phyloP scores from a whole-genome alignment of 495 filamentous ascomycete species.

The Penicillium riverlandense region DNA sequence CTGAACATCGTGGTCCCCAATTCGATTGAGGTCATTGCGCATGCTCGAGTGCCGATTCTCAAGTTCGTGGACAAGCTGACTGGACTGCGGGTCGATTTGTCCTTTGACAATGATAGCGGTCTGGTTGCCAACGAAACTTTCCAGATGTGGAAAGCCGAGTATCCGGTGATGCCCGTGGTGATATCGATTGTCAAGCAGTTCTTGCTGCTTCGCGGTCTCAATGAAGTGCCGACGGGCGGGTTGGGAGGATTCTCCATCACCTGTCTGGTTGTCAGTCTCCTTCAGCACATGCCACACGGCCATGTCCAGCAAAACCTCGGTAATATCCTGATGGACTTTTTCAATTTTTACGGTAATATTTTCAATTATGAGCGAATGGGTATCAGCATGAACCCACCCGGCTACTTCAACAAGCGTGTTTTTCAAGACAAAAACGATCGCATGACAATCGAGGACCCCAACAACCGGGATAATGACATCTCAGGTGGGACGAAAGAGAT shows the following conservation, averaged over 20 bases:
- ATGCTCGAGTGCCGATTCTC: conserved; percentile 85
- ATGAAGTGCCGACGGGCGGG: conserved; percentile 84
- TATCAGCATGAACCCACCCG: conserved; percentile 67
- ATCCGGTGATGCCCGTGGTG: conserved; percentile 75
- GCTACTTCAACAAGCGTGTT: conserved; percentile 56
- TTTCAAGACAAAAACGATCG: conserved; percentile 34
- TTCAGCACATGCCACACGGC: conserved; percentile 67
- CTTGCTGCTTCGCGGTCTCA: conserved; percentile 76
- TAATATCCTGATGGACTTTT: conserved; percentile 72
- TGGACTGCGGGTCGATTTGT: conserved; percentile 75
- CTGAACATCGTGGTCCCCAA: conserved; percentile 40
- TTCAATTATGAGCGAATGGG: conserved; percentile 61
- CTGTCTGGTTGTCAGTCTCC: conserved; percentile 81
- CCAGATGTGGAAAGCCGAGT: conserved; percentile 64
- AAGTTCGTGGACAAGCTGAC: conserved; percentile 76
- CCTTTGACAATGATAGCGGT: conserved; percentile 86
- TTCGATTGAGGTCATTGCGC: conserved; percentile 55
- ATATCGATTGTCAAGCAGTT: conserved; percentile 89
- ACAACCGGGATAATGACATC: conserved; percentile 76
- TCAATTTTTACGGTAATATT: conserved; percentile 77
- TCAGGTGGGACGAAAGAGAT: conserved; percentile 70
- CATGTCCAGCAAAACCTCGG: conserved; percentile 62
- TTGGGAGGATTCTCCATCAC: conserved; percentile 93
- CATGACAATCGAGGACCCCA: conserved; percentile 82
- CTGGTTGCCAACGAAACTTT: conserved; percentile 73